Conservation (phyloP, 2,329 filamentous ascomycete genomes). For the Clathrospora elynae region DNA sequence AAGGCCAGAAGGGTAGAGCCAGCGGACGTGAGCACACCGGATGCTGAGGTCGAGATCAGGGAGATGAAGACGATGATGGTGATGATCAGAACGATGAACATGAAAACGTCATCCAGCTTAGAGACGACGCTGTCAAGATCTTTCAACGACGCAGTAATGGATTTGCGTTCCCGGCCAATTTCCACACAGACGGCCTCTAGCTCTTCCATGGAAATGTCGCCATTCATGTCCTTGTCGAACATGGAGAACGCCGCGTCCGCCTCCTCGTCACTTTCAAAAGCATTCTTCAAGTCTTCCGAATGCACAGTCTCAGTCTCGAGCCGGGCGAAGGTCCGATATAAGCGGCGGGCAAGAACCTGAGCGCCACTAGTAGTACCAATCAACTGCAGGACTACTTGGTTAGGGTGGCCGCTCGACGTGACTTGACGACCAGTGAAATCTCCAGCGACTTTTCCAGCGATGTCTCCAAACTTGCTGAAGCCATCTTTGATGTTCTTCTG, state of each 20-base stretch:
- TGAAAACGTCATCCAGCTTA: conserved; percentile 86
- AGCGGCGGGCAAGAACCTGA: conserved; percentile 81
- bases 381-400: conserved; percentile 81
- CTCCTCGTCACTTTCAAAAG: conserved; percentile 82
- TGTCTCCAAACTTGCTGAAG: conserved; percentile 79
- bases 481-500: conserved; percentile 76
- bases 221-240: conserved; percentile 96
- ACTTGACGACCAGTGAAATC: conserved; percentile 82
- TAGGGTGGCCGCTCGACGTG: conserved; percentile 73
- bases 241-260: conserved; percentile 86
- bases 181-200: conserved; percentile 92
- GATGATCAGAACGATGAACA: conserved; percentile 83
- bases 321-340: conserved; percentile 85
- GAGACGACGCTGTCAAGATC: conserved; percentile 92
- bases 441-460: conserved; percentile 83
- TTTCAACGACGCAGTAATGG: conserved; percentile 91
- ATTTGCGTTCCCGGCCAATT: conserved; percentile 91
- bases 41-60: conserved; percentile 87
- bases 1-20: conserved; percentile 86
- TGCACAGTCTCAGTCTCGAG: conserved; percentile 76
- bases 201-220: conserved; percentile 94
- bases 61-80: conserved; percentile 85
- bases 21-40: conserved; percentile 85
- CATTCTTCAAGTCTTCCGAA: conserved; percentile 75
- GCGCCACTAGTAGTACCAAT: conserved; percentile 73